Evolutionary conservation across 495 filamentous ascomycete species (phyloP).

Genomic region (Penicillium bovifimosum): DNA sequence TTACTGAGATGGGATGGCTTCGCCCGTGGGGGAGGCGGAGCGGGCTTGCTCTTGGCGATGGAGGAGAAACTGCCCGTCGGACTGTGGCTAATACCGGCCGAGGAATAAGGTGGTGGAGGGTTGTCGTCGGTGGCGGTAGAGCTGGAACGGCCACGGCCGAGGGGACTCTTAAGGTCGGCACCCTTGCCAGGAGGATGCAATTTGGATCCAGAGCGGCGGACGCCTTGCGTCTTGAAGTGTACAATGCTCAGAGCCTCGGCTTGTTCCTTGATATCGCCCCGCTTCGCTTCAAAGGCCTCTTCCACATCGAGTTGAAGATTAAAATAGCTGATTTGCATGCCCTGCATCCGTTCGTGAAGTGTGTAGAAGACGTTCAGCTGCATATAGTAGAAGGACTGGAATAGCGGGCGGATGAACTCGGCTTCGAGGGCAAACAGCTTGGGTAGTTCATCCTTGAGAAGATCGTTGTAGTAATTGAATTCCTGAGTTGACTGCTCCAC

Average conservation of each 20-base stretch:
- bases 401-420: slow-evolving; percentile 94
- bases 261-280: slow-evolving; percentile 76
- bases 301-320: slow-evolving; percentile 85
- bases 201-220: slow-evolving; percentile 43
- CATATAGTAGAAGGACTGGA: slow-evolving; percentile 99
- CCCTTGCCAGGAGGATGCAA: slow-evolving; percentile 39
- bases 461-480: slow-evolving; percentile 93
- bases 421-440: slow-evolving; percentile 88
- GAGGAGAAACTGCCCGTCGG: slow-evolving; percentile 50
- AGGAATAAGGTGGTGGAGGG: slow-evolving; percentile 65
- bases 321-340: slow-evolving; percentile 94
- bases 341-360: slow-evolving; percentile 95
- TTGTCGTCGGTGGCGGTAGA: slow-evolving; percentile 49
- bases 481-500: slow-evolving; percentile 90
- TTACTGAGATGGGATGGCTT: slow-evolving; percentile 70
- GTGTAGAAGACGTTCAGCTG: slow-evolving; percentile 99
- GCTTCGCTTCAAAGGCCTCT: slow-evolving; percentile 81
- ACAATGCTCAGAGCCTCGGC: slow-evolving; percentile 74
- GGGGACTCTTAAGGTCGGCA: slow-evolving; percentile 27
- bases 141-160: slow-evolving; percentile 24
- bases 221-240: slow-evolving; percentile 81
- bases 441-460: slow-evolving; percentile 92
- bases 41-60: slow-evolving; percentile 76
- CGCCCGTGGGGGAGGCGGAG: slow-evolving; percentile 86
- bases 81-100: slow-evolving; percentile 37